Conservation (phyloP, 2,329 filamentous ascomycete species). For the Bisporella sp. region DNA sequence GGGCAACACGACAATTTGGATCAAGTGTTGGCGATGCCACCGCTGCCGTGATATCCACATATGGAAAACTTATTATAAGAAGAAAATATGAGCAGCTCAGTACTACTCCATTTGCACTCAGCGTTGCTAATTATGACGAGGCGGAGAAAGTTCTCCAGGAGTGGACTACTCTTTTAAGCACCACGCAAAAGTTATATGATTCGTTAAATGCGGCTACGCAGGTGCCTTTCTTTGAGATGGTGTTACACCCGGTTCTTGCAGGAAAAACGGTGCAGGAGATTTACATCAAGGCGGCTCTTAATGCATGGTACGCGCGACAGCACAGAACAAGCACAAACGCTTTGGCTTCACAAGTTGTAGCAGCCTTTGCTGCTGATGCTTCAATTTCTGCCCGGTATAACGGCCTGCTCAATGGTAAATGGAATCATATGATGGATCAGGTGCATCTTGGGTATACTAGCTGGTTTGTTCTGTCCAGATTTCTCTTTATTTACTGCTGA, state of each 20-base stretch:
- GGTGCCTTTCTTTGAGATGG: slow-evolving; percentile 12
- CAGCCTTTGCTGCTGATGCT: slow-evolving; percentile 8
- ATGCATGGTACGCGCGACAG: slow-evolving; percentile 10
- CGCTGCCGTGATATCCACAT: too few species aligned
- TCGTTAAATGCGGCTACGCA: not conserved
- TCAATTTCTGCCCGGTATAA: slow-evolving; percentile 9
- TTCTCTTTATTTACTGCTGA: too few species aligned
- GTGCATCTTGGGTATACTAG: slow-evolving; percentile 10
- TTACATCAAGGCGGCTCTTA: slow-evolving; percentile 9
- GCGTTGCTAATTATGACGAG: too few species aligned
- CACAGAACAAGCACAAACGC: slow-evolving; percentile 5
- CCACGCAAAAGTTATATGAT: too few species aligned
- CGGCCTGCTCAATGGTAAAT: slow-evolving; percentile 10
- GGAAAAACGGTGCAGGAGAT: slow-evolving; percentile 9
- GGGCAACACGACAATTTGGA: not conserved
- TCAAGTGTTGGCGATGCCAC: not conserved
- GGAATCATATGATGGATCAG: slow-evolving; percentile 16
- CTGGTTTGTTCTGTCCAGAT: too few species aligned
- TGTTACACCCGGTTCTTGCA: slow-evolving; percentile 11
- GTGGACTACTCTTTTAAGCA: too few species aligned
- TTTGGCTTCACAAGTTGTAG: slow-evolving; percentile 4
- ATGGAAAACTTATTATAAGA: too few species aligned
- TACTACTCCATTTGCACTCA: too few species aligned
- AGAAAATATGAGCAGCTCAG: too few species aligned
- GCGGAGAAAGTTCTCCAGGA: too few species aligned